Evolutionary conservation across 176 grass and related monocot genomes (phyloP), one percentile per base, ranked within the genome.

Genomic region (Typha latifolia): DNA sequence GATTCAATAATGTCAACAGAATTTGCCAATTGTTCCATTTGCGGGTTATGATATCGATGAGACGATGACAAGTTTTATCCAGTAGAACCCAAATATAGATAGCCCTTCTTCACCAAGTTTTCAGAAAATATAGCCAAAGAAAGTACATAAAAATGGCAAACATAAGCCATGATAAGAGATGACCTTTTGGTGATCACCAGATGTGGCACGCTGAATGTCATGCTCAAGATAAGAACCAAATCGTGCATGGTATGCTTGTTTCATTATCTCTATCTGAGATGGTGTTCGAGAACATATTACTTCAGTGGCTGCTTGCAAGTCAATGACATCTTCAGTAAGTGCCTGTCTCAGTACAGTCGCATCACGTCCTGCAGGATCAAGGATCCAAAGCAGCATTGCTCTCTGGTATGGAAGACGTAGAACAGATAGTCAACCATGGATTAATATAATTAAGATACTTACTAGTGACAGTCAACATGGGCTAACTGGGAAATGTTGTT

Each of bases 271-370:
- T 80, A 99, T 48, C 86, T 94, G 89, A 0, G 81, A 83, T 22
- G 89, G 84, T 74, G 89, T 99, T 61, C 95, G 87, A 65, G 95
- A 99, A 82, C 95, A 99, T 84, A 99, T 99, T 77, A 99, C 77
- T 82, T 99, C 95, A 70, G 86, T 94, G 62, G 86, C 81, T 62
- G 89, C 85, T 82, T 57, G 68, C 68, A 87, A 57, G 81, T 99
- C 95, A 67, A 85, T 63, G 65, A n/a, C 8, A 12, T 90, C 84
- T 66, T 73, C 84, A 72, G 66, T 61, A 12, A 99, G 62, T 53
- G 89, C 81, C 71, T 94, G 75, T 76, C 55, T 84, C 72, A 99
- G 66, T 62, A 90, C 77, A 72, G 86, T 90, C 64, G 89, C 95
- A 69, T 99, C 95, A 62, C 95, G 85, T 69, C 86, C 87, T 62